Base-by-base conservation (phyloP, 2,329 filamentous ascomycete genomes). In the Thelonectria discophora region DNA sequence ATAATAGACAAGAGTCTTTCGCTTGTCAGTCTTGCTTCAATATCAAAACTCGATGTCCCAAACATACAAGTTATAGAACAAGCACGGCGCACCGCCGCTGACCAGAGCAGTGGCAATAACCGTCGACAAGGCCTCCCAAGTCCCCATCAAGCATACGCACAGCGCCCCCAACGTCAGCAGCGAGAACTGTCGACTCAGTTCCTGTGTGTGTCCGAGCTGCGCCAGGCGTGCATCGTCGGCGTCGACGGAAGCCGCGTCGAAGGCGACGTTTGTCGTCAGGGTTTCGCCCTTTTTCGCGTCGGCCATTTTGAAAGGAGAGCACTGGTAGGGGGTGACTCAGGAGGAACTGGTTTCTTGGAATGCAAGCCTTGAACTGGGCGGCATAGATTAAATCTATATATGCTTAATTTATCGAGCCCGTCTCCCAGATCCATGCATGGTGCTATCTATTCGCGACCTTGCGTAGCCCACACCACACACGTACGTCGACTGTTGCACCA, bases 111-210 rank as follows among this genome's bases (percentile, higher is more conserved):
- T 74, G 2, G 79, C 76, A 11, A 84, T 74, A 5, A 84, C 81
- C 1, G 78, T 78, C 0, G 79, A 78, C 3, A 83, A 68, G 1
- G 81, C 81, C 57, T 84, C 82, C 81, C 81, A 84, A 10, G 82
- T 83, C 39, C 77, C 81, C 81, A 83, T 83, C 46, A 84, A 71
- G 47, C 80, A 82, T 8, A 83, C 69, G 47, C 80, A 79, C 6
- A 84, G 69, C 4, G 76, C 74, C 13, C 76, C 76, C 2, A 84
- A 72, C 0, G 81, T 80, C 67, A 78, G 79, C 1, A 83, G 65
- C 0, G 79, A 80, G 65, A 81, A 81, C 17, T 60, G 55, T 15
- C 66, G 60, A 21, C 64, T 51, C 3, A 80, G 74, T 45, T 76
- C 72, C 32, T 74, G 72, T 6, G 62, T 37, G 9, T 73, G 72